A percentile compares a stretch with the other conserved stretches of the same genome.
phyloP scores from a whole-genome alignment of 768 basidiomycete genomes.

The Rhodosporidiobolus odoratus region DNA sequence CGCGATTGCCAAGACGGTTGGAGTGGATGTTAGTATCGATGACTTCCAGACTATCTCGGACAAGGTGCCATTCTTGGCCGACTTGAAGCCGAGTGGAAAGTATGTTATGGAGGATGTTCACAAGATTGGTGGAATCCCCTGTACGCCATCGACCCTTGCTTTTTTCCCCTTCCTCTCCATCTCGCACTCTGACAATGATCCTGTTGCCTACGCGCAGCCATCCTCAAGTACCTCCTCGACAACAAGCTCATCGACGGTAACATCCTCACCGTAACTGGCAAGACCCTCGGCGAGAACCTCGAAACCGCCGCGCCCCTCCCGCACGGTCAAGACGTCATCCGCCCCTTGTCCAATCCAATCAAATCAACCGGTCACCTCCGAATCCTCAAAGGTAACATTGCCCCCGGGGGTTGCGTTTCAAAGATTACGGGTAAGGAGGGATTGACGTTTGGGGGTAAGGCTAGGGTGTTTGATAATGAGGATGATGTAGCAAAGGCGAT shows the following conservation, averaged over 20 bases:
- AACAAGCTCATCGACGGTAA: conserved; percentile 83
- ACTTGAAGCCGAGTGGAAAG: conserved; percentile 94
- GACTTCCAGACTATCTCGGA: conserved; percentile 94
- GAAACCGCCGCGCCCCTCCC: conserved; percentile 69
- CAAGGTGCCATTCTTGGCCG: conserved; percentile 85
- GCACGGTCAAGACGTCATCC: conserved; percentile 71
- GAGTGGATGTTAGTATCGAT: conserved; percentile 77
- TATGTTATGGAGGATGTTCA: conserved; percentile 98
- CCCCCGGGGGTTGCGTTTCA: conserved; percentile 89
- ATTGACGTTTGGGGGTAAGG: conserved; percentile 79
- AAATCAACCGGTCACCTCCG: conserved; percentile 85
- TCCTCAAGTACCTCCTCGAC: conserved; percentile 69
- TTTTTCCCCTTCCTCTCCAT: not conserved
- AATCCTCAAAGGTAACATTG: conserved; percentile 84
- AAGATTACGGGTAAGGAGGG: conserved; percentile 98
- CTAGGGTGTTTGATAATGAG: conserved; percentile 86
- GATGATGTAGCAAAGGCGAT: conserved; percentile 81
- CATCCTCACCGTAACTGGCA: conserved; percentile 84
- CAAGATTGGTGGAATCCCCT: conserved; percentile 92
- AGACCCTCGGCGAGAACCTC: conserved; percentile 83
- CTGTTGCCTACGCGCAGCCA: conserved; percentile 48
- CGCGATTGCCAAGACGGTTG: conserved; percentile 92
- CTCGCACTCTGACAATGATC: not conserved
- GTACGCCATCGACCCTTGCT: conserved; percentile 52
- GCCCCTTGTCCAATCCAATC: conserved; percentile 78